Evolutionary conservation across 306 rosid species (phyloP).

Genomic region (Quercus cerris): DNA sequence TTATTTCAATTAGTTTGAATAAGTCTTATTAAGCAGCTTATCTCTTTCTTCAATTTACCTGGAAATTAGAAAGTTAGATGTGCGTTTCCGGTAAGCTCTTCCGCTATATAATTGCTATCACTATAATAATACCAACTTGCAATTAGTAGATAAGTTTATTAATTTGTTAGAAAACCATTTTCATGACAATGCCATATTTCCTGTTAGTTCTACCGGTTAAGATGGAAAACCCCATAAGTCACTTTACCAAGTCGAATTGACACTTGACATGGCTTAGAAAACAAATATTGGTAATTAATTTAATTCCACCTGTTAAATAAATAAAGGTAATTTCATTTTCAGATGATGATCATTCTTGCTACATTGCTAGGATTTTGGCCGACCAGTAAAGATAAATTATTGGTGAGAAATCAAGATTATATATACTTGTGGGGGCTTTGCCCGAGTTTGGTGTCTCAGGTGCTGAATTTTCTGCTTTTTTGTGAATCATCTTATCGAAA

Average conservation of each 20-base stretch:
- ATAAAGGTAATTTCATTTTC: neutral
- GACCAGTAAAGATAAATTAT: neutral
- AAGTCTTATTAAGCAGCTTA: too few relatives aligned
- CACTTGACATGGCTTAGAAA: slow-evolving; percentile 28
- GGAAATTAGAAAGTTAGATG: too few relatives aligned
- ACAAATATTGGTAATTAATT: slow-evolving; percentile 3
- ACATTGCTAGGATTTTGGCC: neutral
- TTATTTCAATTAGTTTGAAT: too few relatives aligned
- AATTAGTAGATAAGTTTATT: neutral
- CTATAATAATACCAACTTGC: neutral
- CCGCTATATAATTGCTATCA: slow-evolving; percentile 6
- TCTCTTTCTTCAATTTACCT: too few relatives aligned
- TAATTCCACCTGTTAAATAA: neutral
- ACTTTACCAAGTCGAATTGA: slow-evolving; percentile 22
- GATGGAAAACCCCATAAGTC: too few relatives aligned
- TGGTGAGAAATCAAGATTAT: neutral
- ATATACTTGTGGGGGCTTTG: neutral
- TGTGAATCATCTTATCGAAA: neutral
- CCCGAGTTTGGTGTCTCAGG: neutral
- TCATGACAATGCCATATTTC: slow-evolving; percentile 22
- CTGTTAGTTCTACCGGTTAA: neutral
- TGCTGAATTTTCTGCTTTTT: neutral
- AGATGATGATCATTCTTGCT: neutral
- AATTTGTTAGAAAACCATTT: slow-evolving; percentile 17
- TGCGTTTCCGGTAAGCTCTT: too few relatives aligned